phyloP scores from a whole-genome alignment of 75 land plant species.

The Selaginella tamariscina region DNA sequence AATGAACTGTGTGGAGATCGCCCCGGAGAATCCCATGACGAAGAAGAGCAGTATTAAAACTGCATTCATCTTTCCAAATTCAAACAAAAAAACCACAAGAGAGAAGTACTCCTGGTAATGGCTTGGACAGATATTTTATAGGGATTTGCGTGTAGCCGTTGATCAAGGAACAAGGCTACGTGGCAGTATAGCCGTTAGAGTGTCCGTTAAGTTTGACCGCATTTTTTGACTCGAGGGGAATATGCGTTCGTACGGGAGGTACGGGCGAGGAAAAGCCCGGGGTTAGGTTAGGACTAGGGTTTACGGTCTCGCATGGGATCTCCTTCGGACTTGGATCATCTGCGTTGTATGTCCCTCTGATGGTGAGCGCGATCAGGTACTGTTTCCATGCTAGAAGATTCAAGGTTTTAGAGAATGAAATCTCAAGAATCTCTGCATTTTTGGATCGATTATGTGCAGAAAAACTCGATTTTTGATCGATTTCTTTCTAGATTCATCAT shows the following conservation, averaged over 20 bases:
- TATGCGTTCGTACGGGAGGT: not conserved
- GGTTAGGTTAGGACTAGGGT: not conserved
- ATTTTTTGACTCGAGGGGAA: too few species aligned
- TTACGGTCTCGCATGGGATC: not conserved
- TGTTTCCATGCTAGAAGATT: not conserved
- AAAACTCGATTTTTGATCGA: too few species aligned
- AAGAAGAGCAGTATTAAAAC: not conserved
- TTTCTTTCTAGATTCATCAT: too few species aligned
- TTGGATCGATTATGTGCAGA: too few species aligned
- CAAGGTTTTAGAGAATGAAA: too few species aligned
- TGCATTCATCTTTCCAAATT: too few species aligned
- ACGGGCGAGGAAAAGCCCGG: not conserved
- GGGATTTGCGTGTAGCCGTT: not conserved
- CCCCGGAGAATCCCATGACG: too few species aligned
- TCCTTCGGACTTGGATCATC: not conserved
- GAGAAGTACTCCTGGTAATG: too few species aligned
- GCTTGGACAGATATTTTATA: not conserved
- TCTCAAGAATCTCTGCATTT: too few species aligned
- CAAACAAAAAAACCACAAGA: not conserved
- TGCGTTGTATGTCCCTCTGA: not conserved
- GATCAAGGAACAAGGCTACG: not conserved
- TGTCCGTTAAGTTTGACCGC: not conserved
- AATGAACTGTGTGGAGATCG: not conserved
- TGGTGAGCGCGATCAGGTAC: slow-evolving; percentile 1
- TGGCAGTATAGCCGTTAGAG: not conserved